Base-by-base conservation (phyloP, 2,329 filamentous ascomycete species). In the Amphichorda felina region DNA sequence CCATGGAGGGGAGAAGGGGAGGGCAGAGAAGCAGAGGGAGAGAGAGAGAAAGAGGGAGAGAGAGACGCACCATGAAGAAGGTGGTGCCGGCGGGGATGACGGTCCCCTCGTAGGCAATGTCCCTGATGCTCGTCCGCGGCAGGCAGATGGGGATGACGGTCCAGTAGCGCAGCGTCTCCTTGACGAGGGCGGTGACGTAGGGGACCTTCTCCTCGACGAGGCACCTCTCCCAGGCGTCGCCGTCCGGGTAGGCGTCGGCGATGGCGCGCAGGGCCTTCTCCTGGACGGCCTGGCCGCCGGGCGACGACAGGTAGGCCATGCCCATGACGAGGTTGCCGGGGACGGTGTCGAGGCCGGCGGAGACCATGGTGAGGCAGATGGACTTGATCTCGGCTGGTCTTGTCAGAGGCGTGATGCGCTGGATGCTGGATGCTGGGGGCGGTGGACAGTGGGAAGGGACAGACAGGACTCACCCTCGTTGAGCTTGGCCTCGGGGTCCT, bases 301-400 rank as follows among this genome's bases (percentile, higher is more conserved):
- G 56, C 0, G 73, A 77, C n/a, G 79, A 72, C 3, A 91, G 68
- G 45, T 82, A 84, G 3, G 80, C 84, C 30, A 89, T 73, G 10
- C 79, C 78, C 79, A 86, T 85, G 47, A 86, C 79, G 8, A 89
- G 59, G 41, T 87, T 88, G 9, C 77, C 81, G 0, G 84, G 81
- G 1, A 91, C 79, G 0, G 84, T 91, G 50, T 91, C 84, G 13
- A 89, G 70, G 14, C 84, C 84, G 0, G 82, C 84, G 2, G 79
- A 82, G 0, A 89, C 79, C 73, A 89, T 87, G 17, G 82, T 86
- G 17, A 91, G 58, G 51, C 83, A 85, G 45, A 91, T 85, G 3
- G 80, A 83, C 55, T 82, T 85, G 34, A 88, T 68, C 54, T 88
- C 84, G 10, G 73, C 79, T 82, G 36, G n/a, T n/a, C n/a, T n/a